These are phyloP conservation scores for Sporothrix inflata DNA, from an alignment of 2,329 filamentous ascomycete species.

Conservation along the genomic window DNA sequence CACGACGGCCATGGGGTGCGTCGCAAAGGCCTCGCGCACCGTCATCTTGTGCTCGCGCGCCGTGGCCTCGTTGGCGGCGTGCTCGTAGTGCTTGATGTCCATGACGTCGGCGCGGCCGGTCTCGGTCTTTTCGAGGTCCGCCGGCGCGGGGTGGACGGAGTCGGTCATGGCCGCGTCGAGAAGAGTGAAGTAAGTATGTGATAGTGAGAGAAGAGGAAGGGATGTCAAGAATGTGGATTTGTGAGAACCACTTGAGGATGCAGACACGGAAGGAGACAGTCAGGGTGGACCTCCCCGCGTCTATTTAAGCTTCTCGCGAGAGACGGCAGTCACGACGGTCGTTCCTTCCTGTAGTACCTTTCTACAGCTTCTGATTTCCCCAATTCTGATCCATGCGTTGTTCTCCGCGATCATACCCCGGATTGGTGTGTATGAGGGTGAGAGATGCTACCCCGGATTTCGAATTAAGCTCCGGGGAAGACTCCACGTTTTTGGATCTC, in stretches of 20 bases:
- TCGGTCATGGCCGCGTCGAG: background rate
- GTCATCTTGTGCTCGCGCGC: slow-evolving; percentile 31
- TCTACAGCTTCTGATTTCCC: slow-evolving; percentile 4
- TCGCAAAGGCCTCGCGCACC: slow-evolving; percentile 33
- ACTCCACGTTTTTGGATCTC: background rate
- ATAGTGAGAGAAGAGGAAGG: background rate
- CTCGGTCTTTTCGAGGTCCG: slow-evolving; percentile 23
- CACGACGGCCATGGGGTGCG: slow-evolving; percentile 31
- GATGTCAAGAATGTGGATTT: background rate
- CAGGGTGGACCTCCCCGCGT: background rate
- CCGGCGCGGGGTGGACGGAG: background rate
- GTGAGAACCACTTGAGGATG: background rate
- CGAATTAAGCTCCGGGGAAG: background rate
- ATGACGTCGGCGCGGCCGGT: slow-evolving; percentile 14
- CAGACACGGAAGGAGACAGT: background rate
- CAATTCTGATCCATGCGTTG: background rate
- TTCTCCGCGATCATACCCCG: slow-evolving; percentile 14
- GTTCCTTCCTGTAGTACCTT: background rate
- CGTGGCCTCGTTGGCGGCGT: slow-evolving; percentile 24
- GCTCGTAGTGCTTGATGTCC: slow-evolving; percentile 26
- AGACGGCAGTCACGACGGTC: background rate
- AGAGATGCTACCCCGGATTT: slow-evolving; percentile 15
- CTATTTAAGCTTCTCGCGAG: slow-evolving; percentile 14
- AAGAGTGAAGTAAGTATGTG: background rate
- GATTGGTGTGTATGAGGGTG: background rate